phyloP scores from a whole-genome alignment of 768 basidiomycete genomes.

The Lactarius deliciosus region DNA sequence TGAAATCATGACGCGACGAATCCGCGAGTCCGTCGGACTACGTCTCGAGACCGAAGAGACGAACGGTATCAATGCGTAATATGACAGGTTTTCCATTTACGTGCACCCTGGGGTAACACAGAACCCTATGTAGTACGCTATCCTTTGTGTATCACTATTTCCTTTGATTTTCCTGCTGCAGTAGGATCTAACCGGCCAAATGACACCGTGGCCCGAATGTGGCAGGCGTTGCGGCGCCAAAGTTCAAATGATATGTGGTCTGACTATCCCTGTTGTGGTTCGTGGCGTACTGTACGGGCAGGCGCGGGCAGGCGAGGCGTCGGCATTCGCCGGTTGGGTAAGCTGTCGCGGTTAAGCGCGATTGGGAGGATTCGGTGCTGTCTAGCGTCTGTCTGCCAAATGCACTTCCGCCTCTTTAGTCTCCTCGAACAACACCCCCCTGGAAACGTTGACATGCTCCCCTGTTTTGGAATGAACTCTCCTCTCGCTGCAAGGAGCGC shows the following conservation, averaged over 20 bases:
- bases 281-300: background rate
- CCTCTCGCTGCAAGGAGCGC: background rate
- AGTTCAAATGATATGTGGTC: background rate
- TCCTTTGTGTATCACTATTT: background rate
- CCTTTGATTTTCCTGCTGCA: background rate
- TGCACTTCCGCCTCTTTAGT: too few species aligned
- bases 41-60: slow-evolving; percentile 38
- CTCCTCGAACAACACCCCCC: background rate
- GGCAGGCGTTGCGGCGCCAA: background rate
- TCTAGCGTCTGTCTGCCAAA: background rate
- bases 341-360: too few species aligned
- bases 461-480: background rate
- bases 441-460: background rate
- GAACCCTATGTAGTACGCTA: background rate
- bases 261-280: background rate
- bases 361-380: background rate
- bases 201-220: background rate
- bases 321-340: background rate
- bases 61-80: slow-evolving; percentile 23
- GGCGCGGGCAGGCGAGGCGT: background rate
- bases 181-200: background rate
- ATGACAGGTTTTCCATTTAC: background rate
- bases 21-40: slow-evolving; percentile 63
- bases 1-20: slow-evolving; percentile 69
- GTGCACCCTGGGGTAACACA: background rate